phyloP scores from a whole-genome alignment of 495 filamentous ascomycete genomes.

The Penicillium maclennaniae region DNA sequence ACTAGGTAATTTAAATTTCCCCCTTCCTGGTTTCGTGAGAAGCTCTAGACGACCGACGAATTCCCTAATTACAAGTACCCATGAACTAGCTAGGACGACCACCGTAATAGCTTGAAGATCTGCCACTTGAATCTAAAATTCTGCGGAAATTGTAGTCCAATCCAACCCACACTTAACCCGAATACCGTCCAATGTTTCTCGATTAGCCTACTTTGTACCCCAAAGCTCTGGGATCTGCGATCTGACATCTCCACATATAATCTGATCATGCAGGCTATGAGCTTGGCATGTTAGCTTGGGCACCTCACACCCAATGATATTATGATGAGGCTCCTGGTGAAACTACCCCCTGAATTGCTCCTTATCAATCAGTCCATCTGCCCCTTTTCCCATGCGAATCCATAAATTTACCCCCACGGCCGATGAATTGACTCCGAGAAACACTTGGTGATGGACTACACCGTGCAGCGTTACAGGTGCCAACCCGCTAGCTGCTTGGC shows the following conservation, averaged over 20 bases:
- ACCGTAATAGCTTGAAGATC: no score
- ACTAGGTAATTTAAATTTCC: no score
- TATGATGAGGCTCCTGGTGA: background rate
- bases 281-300: conserved; percentile 4
- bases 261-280: conserved; percentile 4
- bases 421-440: conserved; percentile 6
- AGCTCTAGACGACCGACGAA: no score
- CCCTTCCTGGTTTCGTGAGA: no score
- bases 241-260: background rate
- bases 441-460: background rate
- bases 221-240: background rate
- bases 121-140: no score
- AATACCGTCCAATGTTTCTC: no score
- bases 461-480: conserved; percentile 9
- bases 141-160: background rate
- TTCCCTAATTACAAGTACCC: no score
- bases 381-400: background rate
- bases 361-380: background rate
- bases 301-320: background rate
- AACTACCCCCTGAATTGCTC: background rate
- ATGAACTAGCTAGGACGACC: no score
- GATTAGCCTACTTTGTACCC: background rate
- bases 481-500: conserved; percentile 15
- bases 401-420: background rate
- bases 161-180: background rate